Conservation (phyloP, 2,329 filamentous ascomycete species). For the Aspergillus sp. region DNA sequence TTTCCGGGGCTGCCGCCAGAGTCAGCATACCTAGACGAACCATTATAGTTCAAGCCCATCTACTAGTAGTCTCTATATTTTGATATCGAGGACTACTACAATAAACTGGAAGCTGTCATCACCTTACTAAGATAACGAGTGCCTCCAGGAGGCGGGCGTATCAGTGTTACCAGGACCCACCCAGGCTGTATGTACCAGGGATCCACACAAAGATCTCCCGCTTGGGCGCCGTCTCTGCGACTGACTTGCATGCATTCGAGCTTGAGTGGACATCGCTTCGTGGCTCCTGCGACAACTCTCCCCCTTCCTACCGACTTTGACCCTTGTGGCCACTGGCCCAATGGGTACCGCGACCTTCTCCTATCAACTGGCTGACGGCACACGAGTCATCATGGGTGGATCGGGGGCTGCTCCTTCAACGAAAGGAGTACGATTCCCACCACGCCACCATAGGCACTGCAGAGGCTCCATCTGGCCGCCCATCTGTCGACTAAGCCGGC, state of each 20-base stretch:
- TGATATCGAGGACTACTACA: not conserved
- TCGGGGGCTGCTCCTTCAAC: slow-evolving; percentile 22
- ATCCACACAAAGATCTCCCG: not conserved
- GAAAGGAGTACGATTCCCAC: slow-evolving; percentile 18
- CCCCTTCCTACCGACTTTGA: slow-evolving; percentile 17
- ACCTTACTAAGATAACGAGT: not conserved
- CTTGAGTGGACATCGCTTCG: slow-evolving; percentile 17
- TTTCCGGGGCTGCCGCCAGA: not conserved
- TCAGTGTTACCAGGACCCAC: slow-evolving; percentile 4
- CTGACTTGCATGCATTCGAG: slow-evolving; percentile 18
- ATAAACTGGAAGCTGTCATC: not conserved
- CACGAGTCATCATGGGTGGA: slow-evolving; percentile 20
- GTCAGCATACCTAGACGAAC: not conserved
- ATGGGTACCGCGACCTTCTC: slow-evolving; percentile 14
- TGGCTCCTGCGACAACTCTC: slow-evolving; percentile 16
- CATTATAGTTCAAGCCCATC: not conserved
- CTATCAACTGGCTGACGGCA: slow-evolving; percentile 20
- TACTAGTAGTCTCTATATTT: not conserved
- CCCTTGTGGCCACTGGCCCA: slow-evolving; percentile 13
- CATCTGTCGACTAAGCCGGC: slow-evolving; percentile 14
- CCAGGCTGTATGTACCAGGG: not conserved
- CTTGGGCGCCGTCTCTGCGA: not conserved
- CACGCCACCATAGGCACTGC: slow-evolving; percentile 16
- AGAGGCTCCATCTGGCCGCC: slow-evolving; percentile 16
- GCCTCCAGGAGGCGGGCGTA: not conserved